phyloP scores from a whole-genome alignment of 2,329 filamentous ascomycete species.

The Apiospora pterosperma region DNA sequence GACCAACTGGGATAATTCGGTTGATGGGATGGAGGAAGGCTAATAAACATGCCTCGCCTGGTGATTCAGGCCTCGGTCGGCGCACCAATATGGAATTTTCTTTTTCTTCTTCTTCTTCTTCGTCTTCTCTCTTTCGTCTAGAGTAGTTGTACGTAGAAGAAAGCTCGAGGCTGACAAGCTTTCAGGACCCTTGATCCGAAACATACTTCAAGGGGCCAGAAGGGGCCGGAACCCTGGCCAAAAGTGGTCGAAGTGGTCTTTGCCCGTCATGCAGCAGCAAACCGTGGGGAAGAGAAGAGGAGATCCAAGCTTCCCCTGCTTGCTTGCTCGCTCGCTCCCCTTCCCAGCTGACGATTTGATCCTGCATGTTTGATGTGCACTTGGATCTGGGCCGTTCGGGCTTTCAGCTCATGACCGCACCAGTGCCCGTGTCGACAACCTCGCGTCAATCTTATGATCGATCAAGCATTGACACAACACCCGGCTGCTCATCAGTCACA shows the following conservation, averaged over 20 bases:
- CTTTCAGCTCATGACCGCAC: not conserved
- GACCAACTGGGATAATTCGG: not conserved
- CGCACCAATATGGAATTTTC: not conserved
- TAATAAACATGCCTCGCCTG: not conserved
- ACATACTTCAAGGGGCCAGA: slow-evolving; percentile 12
- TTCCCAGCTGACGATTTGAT: not conserved
- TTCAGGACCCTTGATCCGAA: slow-evolving; percentile 15
- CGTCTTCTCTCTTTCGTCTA: not conserved
- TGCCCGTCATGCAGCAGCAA: slow-evolving; percentile 3
- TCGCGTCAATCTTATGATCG: not conserved
- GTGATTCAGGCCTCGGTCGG: not conserved
- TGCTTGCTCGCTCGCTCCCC: not conserved
- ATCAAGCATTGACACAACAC: not conserved
- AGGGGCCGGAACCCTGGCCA: not conserved
- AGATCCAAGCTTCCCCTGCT: not conserved
- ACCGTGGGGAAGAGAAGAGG: not conserved
- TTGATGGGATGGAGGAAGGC: not conserved
- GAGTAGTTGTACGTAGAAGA: not conserved
- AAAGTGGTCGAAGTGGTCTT: not conserved
- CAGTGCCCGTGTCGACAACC: not conserved
- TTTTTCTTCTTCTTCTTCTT: not conserved
- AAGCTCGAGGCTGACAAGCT: slow-evolving; percentile 5
- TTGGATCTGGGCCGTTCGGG: not conserved
- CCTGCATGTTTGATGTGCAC: not conserved
- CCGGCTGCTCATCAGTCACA: not conserved